Percentiles rank a stretch among this genome's conserved stretches.
These are phyloP conservation scores for Alternaria brassicicola DNA, from an alignment of 2,329 filamentous ascomycete genomes.

Conservation along the genomic window DNA sequence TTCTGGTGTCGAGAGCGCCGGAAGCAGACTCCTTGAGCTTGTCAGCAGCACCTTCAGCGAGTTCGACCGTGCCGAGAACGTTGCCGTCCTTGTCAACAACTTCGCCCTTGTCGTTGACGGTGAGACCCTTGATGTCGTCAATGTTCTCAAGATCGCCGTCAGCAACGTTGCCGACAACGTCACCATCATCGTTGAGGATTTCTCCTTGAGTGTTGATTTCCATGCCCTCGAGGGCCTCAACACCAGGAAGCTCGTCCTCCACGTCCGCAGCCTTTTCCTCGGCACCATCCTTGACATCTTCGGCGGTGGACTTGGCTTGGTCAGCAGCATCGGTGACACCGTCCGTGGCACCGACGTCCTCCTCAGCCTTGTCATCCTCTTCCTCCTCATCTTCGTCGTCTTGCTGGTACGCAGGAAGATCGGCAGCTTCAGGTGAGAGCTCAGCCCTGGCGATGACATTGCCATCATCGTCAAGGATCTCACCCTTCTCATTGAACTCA, in stretches of 20 bases:
- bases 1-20: conserved; percentile 53
- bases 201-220: conserved; percentile 58
- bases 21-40: conserved; percentile 52
- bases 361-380: conserved; percentile 41
- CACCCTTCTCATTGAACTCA: conserved; percentile 59
- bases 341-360: conserved; percentile 30
- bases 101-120: conserved; percentile 59
- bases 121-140: conserved; percentile 55
- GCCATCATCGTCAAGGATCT: conserved; percentile 61
- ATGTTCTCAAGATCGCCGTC: conserved; percentile 51
- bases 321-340: conserved; percentile 32
- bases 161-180: conserved; percentile 57
- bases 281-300: conserved; percentile 38
- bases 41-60: conserved; percentile 57
- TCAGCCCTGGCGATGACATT: conserved; percentile 60
- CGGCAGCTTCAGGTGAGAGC: conserved; percentile 54
- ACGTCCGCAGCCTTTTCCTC: conserved; percentile 48
- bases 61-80: conserved; percentile 57
- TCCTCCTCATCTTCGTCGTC: conserved; percentile 27
- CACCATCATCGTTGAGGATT: conserved; percentile 56
- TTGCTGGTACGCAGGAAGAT: conserved; percentile 45
- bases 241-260: conserved; percentile 58
- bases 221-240: conserved; percentile 59
- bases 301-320: conserved; percentile 40
- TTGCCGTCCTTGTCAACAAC: conserved; percentile 59